phyloP scores from a whole-genome alignment of 2,329 filamentous ascomycete species.

The Hypoxylon sp. region DNA sequence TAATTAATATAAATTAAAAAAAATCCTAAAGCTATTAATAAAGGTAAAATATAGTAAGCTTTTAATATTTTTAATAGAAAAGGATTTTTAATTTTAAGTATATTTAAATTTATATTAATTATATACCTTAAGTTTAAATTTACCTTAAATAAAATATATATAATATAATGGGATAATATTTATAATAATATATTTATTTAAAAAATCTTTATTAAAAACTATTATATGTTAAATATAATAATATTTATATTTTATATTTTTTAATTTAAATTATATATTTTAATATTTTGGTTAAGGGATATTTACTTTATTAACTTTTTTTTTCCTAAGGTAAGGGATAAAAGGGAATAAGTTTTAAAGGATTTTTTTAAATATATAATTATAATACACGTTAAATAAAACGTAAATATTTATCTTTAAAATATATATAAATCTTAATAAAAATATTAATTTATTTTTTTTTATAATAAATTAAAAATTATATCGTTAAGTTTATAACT shows the following conservation, averaged over 20 bases:
- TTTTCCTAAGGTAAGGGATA: background rate
- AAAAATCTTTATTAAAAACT: background rate
- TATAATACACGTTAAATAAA: background rate
- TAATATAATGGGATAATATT: slow-evolving; percentile 1
- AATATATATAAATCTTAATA: background rate
- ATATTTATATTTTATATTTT: slow-evolving; percentile 2
- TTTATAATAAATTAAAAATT: background rate
- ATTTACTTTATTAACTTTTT: background rate
- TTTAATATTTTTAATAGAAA: no score
- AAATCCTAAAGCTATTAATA: no score
- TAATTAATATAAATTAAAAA: no score
- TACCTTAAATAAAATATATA: background rate
- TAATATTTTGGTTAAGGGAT: background rate
- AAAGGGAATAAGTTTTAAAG: background rate
- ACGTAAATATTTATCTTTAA: background rate
- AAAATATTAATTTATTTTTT: background rate
- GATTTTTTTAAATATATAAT: background rate
- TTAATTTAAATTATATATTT: background rate
- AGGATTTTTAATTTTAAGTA: slow-evolving; percentile 11
- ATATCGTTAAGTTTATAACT: background rate
- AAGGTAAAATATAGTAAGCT: no score
- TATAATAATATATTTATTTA: background rate
- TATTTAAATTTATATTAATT: slow-evolving; percentile 3
- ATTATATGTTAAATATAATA: slow-evolving; percentile 1
- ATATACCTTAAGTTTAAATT: slow-evolving; percentile 5